Evolutionary conservation across 768 basidiomycete species (phyloP).

Genomic region (Pleurotus djamor): DNA sequence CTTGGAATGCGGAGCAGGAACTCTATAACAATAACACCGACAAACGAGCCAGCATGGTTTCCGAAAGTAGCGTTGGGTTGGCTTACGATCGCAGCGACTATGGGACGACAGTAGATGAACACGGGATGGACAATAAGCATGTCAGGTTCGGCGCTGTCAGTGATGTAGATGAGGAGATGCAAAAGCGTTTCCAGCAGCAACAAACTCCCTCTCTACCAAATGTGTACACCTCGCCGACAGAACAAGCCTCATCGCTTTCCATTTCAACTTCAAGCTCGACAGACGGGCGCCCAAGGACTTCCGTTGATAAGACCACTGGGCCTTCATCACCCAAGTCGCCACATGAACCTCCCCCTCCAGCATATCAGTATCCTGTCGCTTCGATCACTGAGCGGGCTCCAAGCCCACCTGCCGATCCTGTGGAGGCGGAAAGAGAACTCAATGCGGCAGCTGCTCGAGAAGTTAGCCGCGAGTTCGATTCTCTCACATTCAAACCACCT

Average conservation of each 20-base stretch:
- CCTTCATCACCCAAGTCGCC: neutral
- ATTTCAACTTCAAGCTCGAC: no score
- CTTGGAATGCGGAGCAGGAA: slow-evolving; percentile 11
- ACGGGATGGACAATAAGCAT: slow-evolving; percentile 28
- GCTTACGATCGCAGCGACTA: slow-evolving; percentile 26
- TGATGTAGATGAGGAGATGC: slow-evolving; percentile 35
- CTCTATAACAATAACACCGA: slow-evolving; percentile 26
- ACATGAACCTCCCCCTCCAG: neutral
- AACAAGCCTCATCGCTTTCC: no score
- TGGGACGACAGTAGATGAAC: slow-evolving; percentile 23
- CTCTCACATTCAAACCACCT: slow-evolving; percentile 36
- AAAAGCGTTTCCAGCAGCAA: slow-evolving; percentile 16
- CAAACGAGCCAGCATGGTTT: slow-evolving; percentile 3
- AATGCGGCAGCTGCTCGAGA: slow-evolving; percentile 71
- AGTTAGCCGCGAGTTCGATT: slow-evolving; percentile 62
- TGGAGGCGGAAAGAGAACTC: slow-evolving; percentile 51
- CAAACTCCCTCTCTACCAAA: neutral
- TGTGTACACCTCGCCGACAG: neutral
- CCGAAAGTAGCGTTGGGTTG: slow-evolving; percentile 29
- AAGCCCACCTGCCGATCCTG: slow-evolving; percentile 32
- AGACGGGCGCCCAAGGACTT: neutral
- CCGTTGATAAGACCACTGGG: no score
- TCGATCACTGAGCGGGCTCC: slow-evolving; percentile 26
- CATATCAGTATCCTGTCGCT: slow-evolving; percentile 3
- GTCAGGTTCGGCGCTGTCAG: slow-evolving; percentile 42